Percentiles rank a stretch among this genome's conserved stretches.
Conservation (phyloP, 768 basidiomycete species). For the Thelephora ganbajun region DNA sequence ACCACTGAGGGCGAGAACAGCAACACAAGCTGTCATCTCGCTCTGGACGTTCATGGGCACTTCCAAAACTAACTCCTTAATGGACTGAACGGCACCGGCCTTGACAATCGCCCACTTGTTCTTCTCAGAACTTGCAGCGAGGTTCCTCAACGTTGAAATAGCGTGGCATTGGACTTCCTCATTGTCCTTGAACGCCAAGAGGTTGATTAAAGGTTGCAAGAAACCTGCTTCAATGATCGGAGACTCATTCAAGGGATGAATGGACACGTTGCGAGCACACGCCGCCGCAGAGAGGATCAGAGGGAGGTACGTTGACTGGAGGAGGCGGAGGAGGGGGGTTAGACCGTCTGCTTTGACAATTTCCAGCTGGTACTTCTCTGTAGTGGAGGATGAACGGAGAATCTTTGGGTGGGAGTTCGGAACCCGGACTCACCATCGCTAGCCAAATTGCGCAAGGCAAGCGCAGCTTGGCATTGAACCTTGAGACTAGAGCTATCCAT, state of each 20-base stretch:
- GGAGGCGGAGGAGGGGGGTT: slow-evolving; percentile 78
- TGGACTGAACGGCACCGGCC: slow-evolving; percentile 91
- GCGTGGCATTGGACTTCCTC: slow-evolving; percentile 99
- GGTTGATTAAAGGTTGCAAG: slow-evolving; percentile 87
- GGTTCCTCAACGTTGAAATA: slow-evolving; percentile 90
- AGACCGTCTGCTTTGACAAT: slow-evolving; percentile 95
- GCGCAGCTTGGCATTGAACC: slow-evolving; percentile 95
- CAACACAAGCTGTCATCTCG: slow-evolving; percentile 99
- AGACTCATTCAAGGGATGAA: slow-evolving; percentile 96
- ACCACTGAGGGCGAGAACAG: slow-evolving; percentile 93
- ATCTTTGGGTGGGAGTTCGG: slow-evolving; percentile 1
- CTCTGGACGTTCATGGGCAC: slow-evolving; percentile 96
- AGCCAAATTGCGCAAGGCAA: slow-evolving; percentile 91
- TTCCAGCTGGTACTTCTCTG: slow-evolving; percentile 97
- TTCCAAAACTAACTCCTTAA: slow-evolving; percentile 90
- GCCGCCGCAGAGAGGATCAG: slow-evolving; percentile 97
- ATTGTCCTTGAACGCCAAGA: slow-evolving; percentile 96
- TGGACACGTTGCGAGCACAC: slow-evolving; percentile 97
- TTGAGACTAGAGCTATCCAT: slow-evolving; percentile 98
- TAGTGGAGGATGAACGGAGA: not conserved
- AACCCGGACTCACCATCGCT: slow-evolving; percentile 64
- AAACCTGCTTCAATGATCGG: slow-evolving; percentile 99
- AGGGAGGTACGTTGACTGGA: slow-evolving; percentile 94
- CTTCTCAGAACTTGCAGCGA: slow-evolving; percentile 94
- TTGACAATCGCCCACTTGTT: slow-evolving; percentile 98